phyloP scores from a whole-genome alignment of 1,284 basidiomycete genomes.

The Apiotrichum akiyoshidainum region DNA sequence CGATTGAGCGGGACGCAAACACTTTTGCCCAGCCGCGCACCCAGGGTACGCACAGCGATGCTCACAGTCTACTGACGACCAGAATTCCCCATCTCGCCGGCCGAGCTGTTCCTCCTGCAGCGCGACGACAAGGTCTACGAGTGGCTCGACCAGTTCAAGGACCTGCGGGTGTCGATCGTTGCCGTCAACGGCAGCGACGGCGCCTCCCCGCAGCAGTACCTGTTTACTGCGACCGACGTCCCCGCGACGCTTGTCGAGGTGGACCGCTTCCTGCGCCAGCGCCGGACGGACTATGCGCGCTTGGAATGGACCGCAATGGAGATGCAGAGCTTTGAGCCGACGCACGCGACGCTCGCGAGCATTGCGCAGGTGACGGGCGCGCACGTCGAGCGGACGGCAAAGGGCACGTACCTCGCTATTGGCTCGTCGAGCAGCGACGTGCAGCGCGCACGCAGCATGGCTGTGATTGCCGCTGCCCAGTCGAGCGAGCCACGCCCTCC shows the following conservation, averaged over 20 bases:
- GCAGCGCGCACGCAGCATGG: conserved; percentile 9
- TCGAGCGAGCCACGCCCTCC: background rate
- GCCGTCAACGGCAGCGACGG: background rate
- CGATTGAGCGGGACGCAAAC: background rate
- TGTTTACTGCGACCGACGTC: background rate
- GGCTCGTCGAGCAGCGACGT: background rate
- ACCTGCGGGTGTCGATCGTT: conserved; percentile 4
- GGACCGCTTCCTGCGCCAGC: background rate
- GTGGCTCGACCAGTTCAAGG: conserved; percentile 3
- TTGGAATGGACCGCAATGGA: conserved; percentile 5
- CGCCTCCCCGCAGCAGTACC: background rate
- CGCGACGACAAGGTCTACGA: conserved; percentile 4
- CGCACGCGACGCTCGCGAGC: conserved; percentile 1
- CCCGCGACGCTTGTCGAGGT: background rate
- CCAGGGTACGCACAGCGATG: background rate
- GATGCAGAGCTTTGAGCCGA: conserved; percentile 8
- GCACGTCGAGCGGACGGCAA: conserved; percentile 1
- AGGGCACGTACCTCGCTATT: conserved; percentile 1
- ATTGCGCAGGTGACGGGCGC: conserved; percentile 8
- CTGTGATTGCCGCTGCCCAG: background rate
- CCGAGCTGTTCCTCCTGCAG: conserved; percentile 25
- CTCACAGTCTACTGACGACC: background rate
- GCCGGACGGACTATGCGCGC: background rate
- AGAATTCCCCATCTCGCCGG: conserved; percentile 14
- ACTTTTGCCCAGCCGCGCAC: background rate